Percentiles rank a stretch among this genome's conserved stretches.
phyloP scores from a whole-genome alignment of 2,329 filamentous ascomycete species.

The Ophiostoma triangulosporum region DNA sequence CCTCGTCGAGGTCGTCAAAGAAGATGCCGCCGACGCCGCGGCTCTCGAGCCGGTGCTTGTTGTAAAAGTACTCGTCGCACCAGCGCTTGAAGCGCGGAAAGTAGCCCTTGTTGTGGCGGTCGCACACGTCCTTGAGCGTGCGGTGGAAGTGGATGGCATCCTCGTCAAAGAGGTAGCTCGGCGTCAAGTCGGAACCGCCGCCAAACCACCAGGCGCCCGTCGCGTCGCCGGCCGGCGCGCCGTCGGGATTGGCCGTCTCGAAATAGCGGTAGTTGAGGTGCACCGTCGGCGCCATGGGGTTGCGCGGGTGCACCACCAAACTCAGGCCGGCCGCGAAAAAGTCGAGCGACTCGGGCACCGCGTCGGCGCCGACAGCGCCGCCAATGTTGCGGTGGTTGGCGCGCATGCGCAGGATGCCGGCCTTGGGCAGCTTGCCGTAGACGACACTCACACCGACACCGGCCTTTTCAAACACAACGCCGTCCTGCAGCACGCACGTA shows the following conservation, averaged over 20 bases:
- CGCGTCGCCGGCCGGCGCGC: slow-evolving; percentile 38
- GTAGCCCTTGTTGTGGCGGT: slow-evolving; percentile 83
- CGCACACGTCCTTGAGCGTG: slow-evolving; percentile 83
- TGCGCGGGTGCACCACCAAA: slow-evolving; percentile 82
- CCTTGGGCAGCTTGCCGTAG: slow-evolving; percentile 76
- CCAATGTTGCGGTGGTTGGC: slow-evolving; percentile 87
- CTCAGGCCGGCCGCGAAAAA: slow-evolving; percentile 94
- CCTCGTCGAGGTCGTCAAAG: slow-evolving; percentile 90
- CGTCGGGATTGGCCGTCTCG: slow-evolving; percentile 79
- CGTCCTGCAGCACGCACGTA: slow-evolving; percentile 88
- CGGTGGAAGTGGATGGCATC: slow-evolving; percentile 95
- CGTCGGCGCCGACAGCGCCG: slow-evolving; percentile 31
- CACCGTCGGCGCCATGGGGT: slow-evolving; percentile 94
- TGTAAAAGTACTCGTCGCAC: slow-evolving; percentile 96
- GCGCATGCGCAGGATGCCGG: slow-evolving; percentile 85
- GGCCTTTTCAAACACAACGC: slow-evolving; percentile 94
- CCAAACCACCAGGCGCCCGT: slow-evolving; percentile 96
- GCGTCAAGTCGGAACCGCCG: slow-evolving; percentile 86
- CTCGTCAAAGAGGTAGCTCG: slow-evolving; percentile 88
- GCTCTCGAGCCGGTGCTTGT: slow-evolving; percentile 78
- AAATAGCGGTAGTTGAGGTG: slow-evolving; percentile 99
- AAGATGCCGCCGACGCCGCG: slow-evolving; percentile 93
- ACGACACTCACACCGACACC: slow-evolving; percentile 92
- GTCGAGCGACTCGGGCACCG: slow-evolving; percentile 58
- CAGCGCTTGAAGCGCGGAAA: slow-evolving; percentile 93